Base-by-base conservation (phyloP, 2,329 filamentous ascomycete species). In the Elsinoe fawcettii region DNA sequence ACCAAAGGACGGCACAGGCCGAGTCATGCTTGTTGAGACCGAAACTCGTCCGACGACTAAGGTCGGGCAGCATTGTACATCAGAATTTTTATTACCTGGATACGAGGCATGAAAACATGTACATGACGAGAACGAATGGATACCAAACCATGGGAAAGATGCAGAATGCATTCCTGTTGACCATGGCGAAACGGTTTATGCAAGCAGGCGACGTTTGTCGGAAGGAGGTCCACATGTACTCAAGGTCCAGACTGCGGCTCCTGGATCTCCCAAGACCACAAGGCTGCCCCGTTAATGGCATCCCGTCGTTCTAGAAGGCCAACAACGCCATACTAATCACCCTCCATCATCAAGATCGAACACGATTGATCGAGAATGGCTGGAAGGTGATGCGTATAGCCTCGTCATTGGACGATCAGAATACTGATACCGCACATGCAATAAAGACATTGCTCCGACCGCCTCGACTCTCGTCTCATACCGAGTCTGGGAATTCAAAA, bases 271-370 rank as follows among this genome's bases (percentile, higher is more conserved):
- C 41, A 46, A 51, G 12, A 32, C 46, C 20, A 22, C 46, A 7
- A 32, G 27, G 32, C n/a, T 12, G 6, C 16, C 32, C 49, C 49
- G 49, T 53, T 53, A 11, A 12, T 53, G 30, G 49, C 20, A 30
- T 53, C 30, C 49, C 49, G 49, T 20, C 18, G 49, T 53, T 53
- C 49, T 53, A 53, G 49, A 53, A 53, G 30, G 14, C n/a, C 30
- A 25, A n/a, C 18, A 12, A 6, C 30, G 27, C 44, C 9, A 25
- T 30, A 11, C 27, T 14, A 30, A 20, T 20, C n/a, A 37, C 30
- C 47, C 22, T 34, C 30, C 18, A n/a, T 34, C 44, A 49, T 49
- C 5, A 49, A 49, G 20, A 49, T 43, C 39, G 20, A 16, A 43
- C 18, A 43, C 39, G 6, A 6, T 7, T 41, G 6, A 7, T 41